These are phyloP conservation scores for Dictyostelium intermedium DNA, from an alignment of 78 protist genomes.

Conservation along the genomic window DNA sequence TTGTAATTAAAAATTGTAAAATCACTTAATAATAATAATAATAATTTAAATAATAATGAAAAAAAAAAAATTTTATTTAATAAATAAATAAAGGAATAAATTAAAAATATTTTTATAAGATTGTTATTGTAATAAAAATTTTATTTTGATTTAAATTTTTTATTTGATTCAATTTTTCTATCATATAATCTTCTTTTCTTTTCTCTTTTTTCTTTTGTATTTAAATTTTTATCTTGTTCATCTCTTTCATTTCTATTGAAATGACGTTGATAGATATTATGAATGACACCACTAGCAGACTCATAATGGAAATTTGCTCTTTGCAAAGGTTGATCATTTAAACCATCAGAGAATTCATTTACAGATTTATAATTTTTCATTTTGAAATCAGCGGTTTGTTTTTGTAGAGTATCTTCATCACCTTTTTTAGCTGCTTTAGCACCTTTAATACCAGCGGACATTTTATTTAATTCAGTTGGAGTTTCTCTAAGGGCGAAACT, in stretches of 20 bases:
- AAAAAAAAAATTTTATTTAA: no score
- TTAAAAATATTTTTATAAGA: no score
- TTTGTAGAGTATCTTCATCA: constrained; percentile 12
- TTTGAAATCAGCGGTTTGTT: constrained; percentile 46
- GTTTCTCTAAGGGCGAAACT: constrained; percentile 80
- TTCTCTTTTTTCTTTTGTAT: not conserved
- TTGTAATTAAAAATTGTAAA: not conserved
- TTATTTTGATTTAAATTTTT: constrained; percentile 10
- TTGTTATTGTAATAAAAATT: no score
- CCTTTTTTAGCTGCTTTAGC: constrained; percentile 48
- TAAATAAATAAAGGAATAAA: no score
- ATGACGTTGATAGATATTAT: constrained; percentile 7
- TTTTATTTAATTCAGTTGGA: constrained; percentile 77
- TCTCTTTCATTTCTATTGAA: not conserved
- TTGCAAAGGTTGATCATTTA: not conserved
- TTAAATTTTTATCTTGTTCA: not conserved
- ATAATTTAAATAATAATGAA: no score
- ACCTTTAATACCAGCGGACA: constrained; percentile 50
- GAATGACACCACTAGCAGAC: not conserved
- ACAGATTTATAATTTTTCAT: constrained; percentile 65
- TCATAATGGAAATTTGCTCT: not conserved
- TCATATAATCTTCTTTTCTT: constrained; percentile 21
- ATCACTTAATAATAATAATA: no score
- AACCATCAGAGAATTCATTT: constrained; percentile 66
- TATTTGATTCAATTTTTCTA: not conserved